Base-by-base conservation (phyloP, 1,139 yeast species). In the Suhomyces anneliseae region DNA sequence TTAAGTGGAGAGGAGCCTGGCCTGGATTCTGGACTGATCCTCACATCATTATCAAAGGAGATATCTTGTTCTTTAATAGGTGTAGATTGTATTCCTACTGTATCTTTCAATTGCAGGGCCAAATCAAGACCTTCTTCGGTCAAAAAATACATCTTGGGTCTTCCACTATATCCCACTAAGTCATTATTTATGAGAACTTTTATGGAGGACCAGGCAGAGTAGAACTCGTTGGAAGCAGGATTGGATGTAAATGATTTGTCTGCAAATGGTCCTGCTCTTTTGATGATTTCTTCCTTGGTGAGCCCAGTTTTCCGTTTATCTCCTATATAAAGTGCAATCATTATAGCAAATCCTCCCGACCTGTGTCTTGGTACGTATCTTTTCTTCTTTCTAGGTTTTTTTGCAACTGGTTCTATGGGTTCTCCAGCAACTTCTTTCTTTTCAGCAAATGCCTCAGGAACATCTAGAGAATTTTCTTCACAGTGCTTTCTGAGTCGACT, bases 321-420 rank as follows among this genome's bases (percentile, higher is more conserved):
- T 31, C 76, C 64, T 38, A 81, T 71, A 44, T 79, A 72, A 11
- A 93, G 65, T 0, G 87, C 86, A 19, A 90, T 55, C 35, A 93
- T 59, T 7, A 93, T 87, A 0, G 95, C 97, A 67, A 87, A 93
- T 0, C 90, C 95, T 0, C 98, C 97, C 0, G 96, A 82, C 37
- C 95, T 70, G 52, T 82, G 82, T 39, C 77, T 75, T 1, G 99
- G 99, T 0, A 92, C 77, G 61, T 89, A 93, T 38, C 66, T 70
- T 48, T 74, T 70, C 45, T 61, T 70, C 48, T 61, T 71, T 47
- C 65, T 62, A 38, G 59, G 62, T 49, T 61, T 36, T 35, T 41
- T 37, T 7, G 33, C 26, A 10, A 42, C 27, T 3, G 38, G 35
- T 8, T 36, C 34, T 24, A 14, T 36, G 8, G 37, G 36, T 5